Evolutionary conservation across 495 filamentous ascomycete genomes (phyloP), one percentile per base, ranked within the genome.

Genomic region (Trichoderma asperelloides): DNA sequence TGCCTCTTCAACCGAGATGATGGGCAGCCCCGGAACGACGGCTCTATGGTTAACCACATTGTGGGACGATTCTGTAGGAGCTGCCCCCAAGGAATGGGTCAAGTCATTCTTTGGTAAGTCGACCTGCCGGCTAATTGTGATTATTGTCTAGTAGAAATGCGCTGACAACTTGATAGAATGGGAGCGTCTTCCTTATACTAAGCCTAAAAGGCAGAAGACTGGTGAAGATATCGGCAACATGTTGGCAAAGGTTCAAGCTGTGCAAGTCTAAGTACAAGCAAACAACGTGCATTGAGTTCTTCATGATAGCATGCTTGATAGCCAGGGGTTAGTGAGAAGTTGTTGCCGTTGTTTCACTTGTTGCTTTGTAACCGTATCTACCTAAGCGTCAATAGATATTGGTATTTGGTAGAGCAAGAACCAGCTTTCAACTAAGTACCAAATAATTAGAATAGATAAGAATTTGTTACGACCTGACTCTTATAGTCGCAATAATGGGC

Each of bases 1-100:
- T 57, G 67, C 68, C 28, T 71, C 72, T 8, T 16, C 15, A 3
- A 30, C 5, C 5, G 64, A 64, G 28, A 4, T 55, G 3, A 12
- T 51, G 67, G 27, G 27, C 55, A 69, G 67, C 43, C 60, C 28
- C 12, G 65, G 66, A 16, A 65, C 68, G 55, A 55, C 69, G 15
- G 69, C 69, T n/a, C 39, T 69, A 15, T 70, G 68, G 33, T 60
- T 70, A 62, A 33, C 39, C 21, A 67, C 68, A 18, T 63, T 69
- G 60, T 60, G 63, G 21, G 66, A 68, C 28, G 40, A 47, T 21
- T 66, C 64, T 9, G 51, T 39, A 9, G 67, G 57, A 25, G 57
- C 41, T 65, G 67, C 63, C 27, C 55, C 51, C 1, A 70, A 25
- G 45, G 55, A 66, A 8, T 69, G 63, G 64, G 49, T 68, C 33